Conservation (phyloP, 1,284 basidiomycete genomes). For the Microbotryum silenes-acaulis region DNA sequence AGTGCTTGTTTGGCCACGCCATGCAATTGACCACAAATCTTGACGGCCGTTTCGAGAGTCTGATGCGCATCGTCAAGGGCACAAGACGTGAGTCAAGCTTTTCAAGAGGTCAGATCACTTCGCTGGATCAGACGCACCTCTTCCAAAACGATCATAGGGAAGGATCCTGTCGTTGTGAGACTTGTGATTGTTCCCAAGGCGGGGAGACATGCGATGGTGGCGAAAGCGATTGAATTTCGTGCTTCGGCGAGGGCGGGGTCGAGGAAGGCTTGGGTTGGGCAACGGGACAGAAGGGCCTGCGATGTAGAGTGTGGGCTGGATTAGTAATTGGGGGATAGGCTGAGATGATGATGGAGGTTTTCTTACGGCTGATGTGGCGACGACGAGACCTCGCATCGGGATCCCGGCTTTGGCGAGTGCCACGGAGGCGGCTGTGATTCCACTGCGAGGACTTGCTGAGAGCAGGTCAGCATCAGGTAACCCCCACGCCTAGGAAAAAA, state of each 20-base stretch:
- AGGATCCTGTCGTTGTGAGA: slow-evolving; percentile 66
- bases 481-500: too few relatives aligned
- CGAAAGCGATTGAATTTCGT: slow-evolving; percentile 49
- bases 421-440: slow-evolving; percentile 76
- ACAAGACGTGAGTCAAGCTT: neutral
- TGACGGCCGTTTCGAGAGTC: slow-evolving; percentile 61
- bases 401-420: slow-evolving; percentile 83
- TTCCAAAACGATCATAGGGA: slow-evolving; percentile 49
- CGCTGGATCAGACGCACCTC: slow-evolving; percentile 45
- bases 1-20: slow-evolving; percentile 58
- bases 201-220: slow-evolving; percentile 76
- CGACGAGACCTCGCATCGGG: slow-evolving; percentile 74
- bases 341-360: neutral
- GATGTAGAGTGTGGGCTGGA: neutral
- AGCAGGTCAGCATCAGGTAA: too few relatives aligned
- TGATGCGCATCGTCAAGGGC: slow-evolving; percentile 33
- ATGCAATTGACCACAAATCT: slow-evolving; percentile 63
- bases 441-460: slow-evolving; percentile 35
- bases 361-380: slow-evolving; percentile 58
- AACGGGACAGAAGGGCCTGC: slow-evolving; percentile 16
- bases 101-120: neutral
- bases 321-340: neutral
- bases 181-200: slow-evolving; percentile 80
- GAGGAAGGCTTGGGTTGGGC: slow-evolving; percentile 45
- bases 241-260: slow-evolving; percentile 72